phyloP scores from a whole-genome alignment of 345 rosid genomes.

The Arabis hirsuta region DNA sequence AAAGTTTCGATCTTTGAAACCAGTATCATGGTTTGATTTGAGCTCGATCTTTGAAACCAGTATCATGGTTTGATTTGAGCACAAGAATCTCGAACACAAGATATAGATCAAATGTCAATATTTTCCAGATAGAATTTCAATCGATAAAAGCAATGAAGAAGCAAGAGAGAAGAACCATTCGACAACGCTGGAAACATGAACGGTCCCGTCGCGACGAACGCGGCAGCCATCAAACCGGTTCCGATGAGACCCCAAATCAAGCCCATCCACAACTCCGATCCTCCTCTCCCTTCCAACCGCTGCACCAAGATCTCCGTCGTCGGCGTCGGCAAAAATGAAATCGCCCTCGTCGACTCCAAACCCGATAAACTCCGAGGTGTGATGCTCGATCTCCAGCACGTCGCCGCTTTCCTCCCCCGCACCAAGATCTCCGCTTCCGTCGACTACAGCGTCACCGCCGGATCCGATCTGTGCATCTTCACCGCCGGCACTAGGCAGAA shows the following conservation, averaged over 20 bases:
- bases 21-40: too few relatives aligned
- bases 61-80: too few relatives aligned
- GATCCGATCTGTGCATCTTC: constrained; percentile 87
- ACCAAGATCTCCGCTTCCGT: constrained; percentile 75
- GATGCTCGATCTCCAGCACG: constrained; percentile 99
- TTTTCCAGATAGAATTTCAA: background rate
- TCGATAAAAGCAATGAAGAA: constrained; percentile 23
- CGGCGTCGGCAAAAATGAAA: constrained; percentile 83
- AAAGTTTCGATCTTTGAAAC: too few relatives aligned
- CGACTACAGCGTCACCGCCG: constrained; percentile 66
- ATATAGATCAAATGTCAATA: constrained; percentile 10
- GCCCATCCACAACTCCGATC: constrained; percentile 57
- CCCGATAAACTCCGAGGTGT: constrained; percentile 81
- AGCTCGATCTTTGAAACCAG: too few relatives aligned
- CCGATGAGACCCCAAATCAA: constrained; percentile 64
- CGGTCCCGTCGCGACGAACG: constrained; percentile 44
- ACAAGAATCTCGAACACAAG: too few relatives aligned
- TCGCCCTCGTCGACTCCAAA: constrained; percentile 73
- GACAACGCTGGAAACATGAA: constrained; percentile 89
- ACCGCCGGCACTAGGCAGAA: constrained; percentile 91
- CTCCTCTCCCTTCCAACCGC: constrained; percentile 64
- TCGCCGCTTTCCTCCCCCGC: constrained; percentile 96
- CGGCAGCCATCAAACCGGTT: constrained; percentile 57
- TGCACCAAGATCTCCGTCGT: constrained; percentile 74
- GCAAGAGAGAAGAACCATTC: constrained; percentile 62